Base-by-base conservation (phyloP, 2,329 filamentous ascomycete species). In the Colletotrichum siamense region DNA sequence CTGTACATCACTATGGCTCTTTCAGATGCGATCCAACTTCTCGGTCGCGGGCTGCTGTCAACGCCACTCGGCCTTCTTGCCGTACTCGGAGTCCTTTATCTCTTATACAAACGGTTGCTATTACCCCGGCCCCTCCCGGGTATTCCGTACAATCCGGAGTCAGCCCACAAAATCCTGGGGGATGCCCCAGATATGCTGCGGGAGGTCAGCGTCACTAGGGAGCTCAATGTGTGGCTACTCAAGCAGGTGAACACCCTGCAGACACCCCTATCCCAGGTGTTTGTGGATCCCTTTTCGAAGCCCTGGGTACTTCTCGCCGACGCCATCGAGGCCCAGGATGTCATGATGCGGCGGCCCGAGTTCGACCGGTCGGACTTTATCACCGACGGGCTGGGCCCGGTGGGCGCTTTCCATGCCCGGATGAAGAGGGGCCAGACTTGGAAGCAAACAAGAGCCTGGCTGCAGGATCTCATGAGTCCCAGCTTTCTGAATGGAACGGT, bases 241-340 rank as follows among this genome's bases (percentile, higher is more conserved):
- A 49, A 49, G 57, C 57, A 67, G 39, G 64, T 61, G 26, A 44
- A 39, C 10, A 12, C 84, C 82, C 82, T 85, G 63, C 78, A 85
- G 8, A 84, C 83, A 12, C 86, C 87, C 1, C 83, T 90, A 73
- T 79, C 85, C 7, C 89, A 91, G 78, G 80, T 87, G 6, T 91
- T 90, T 79, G 79, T 89, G 68, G 80, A 82, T 10, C 87, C 88
- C 1, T 82, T 88, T 26, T 77, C 78, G 1, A 82, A 82, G 28
- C 89, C 88, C 7, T 85, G 83, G 79, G 81, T 90, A 2, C 72
- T 90, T 4, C 77, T 90, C 7, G 81, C 83, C 16, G 87, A 88
- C 68, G 66, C 49, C 70, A 63, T 63, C 9, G 70, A 73, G 16
- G 70, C 70, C 10, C 85, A 88, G 77, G 87, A 89, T 77, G 83